Evolutionary conservation across 1,139 yeast species (phyloP).

Genomic region (Suhomyces ambrosiae): DNA sequence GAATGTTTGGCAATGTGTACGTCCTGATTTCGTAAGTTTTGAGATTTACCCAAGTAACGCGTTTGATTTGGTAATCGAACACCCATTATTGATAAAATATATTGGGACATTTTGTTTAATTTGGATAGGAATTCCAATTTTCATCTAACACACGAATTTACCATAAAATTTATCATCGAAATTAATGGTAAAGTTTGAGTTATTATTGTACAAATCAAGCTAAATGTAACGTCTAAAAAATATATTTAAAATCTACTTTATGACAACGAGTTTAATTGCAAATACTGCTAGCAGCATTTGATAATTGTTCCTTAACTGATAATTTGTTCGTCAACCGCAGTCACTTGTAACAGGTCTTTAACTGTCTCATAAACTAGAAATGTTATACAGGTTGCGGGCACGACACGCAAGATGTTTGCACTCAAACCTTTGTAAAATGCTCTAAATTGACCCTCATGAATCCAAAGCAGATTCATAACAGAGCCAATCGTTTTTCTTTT

Average conservation of each 20-base stretch:
- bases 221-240: too few relatives aligned
- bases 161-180: too few relatives aligned
- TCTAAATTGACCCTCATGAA: constrained; percentile 43
- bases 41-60: background rate
- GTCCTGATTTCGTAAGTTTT: background rate
- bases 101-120: background rate
- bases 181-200: too few relatives aligned
- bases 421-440: constrained; percentile 80
- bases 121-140: too few relatives aligned
- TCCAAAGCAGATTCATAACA: constrained; percentile 34
- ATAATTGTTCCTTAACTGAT: too few relatives aligned
- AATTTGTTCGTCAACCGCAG: too few relatives aligned
- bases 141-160: too few relatives aligned
- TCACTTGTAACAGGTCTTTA: constrained; percentile 18
- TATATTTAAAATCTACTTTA: too few relatives aligned
- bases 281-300: too few relatives aligned
- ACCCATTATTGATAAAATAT: background rate
- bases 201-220: too few relatives aligned
- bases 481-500: constrained; percentile 20
- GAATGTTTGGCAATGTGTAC: too few relatives aligned
- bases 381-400: constrained; percentile 77
- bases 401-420: constrained; percentile 61
- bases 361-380: constrained; percentile 64
- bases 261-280: too few relatives aligned
- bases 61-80: constrained; percentile 1